These are phyloP conservation scores for Fusarium sp. DNA, from an alignment of 2,329 filamentous ascomycete species.

Conservation along the genomic window DNA sequence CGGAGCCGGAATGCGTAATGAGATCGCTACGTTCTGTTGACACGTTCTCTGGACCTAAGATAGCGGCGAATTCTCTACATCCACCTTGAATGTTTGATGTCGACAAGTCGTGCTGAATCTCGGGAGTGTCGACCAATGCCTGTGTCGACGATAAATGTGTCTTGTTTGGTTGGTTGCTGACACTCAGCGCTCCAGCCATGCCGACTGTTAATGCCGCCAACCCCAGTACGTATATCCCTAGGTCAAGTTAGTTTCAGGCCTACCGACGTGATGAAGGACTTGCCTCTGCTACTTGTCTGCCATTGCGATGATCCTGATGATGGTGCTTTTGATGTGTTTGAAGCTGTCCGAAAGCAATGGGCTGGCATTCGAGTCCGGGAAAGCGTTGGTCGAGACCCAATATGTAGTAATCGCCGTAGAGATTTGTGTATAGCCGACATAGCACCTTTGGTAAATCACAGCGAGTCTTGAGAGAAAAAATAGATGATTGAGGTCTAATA, in stretches of 20 bases:
- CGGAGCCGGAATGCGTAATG: constrained; percentile 18
- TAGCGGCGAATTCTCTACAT: not conserved
- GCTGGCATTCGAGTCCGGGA: rapidly evolving
- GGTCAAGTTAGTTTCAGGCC: rapidly evolving
- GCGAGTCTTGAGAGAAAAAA: rapidly evolving
- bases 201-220: not conserved
- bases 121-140: not conserved
- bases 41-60: constrained; percentile 7
- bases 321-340: not conserved
- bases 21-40: constrained; percentile 1
- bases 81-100: not conserved
- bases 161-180: rapidly evolving
- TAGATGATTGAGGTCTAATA: rapidly evolving
- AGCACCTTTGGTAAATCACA: not conserved
- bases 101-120: constrained; percentile 64
- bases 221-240: not conserved
- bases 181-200: not conserved
- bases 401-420: rapidly evolving
- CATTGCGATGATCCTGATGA: rapidly evolving
- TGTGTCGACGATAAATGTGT: not conserved
- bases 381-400: rapidly evolving
- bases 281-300: not conserved
- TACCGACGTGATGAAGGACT: rapidly evolving
- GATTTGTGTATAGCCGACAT: not conserved
- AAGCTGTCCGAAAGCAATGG: not conserved